Evolutionary conservation across 768 basidiomycete genomes (phyloP).

Genomic region (Artomyces pyxidatus): DNA sequence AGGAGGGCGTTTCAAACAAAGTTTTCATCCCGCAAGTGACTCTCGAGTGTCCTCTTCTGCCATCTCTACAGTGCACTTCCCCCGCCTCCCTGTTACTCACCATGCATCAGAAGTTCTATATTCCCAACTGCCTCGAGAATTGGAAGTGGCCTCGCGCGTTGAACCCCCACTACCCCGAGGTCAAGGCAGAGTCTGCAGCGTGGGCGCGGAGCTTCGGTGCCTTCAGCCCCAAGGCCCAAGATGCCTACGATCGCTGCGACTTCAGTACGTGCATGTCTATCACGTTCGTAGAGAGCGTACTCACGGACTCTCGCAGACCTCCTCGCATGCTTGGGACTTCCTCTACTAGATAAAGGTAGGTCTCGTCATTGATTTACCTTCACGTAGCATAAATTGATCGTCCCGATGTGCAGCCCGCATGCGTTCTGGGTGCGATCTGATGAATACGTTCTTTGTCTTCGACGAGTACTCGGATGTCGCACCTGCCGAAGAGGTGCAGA

Average conservation of each 20-base stretch:
- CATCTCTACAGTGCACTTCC: no score
- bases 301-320: slow-evolving; percentile 10
- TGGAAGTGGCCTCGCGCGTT: slow-evolving; percentile 20
- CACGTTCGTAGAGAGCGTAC: neutral
- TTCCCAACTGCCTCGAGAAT: slow-evolving; percentile 10
- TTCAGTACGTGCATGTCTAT: slow-evolving; percentile 13
- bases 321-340: slow-evolving; percentile 20
- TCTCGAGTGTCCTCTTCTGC: no score
- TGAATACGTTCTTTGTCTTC: slow-evolving; percentile 4
- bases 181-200: slow-evolving; percentile 15
- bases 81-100: neutral
- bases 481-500: neutral
- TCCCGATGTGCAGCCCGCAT: neutral
- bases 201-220: slow-evolving; percentile 19
- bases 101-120: slow-evolving; percentile 7
- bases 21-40: no score
- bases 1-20: no score
- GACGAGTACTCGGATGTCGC: slow-evolving; percentile 12
- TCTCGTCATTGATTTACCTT: neutral
- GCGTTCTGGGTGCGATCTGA: slow-evolving; percentile 8
- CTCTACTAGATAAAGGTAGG: slow-evolving; percentile 12
- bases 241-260: slow-evolving; percentile 18
- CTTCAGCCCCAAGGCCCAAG: slow-evolving; percentile 15
- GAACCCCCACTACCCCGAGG: slow-evolving; percentile 17
- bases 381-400: no score